These are phyloP conservation scores for Climacium dendroides DNA, from an alignment of 225 moss, liverwort and hornwort genomes.

Conservation along the genomic window DNA sequence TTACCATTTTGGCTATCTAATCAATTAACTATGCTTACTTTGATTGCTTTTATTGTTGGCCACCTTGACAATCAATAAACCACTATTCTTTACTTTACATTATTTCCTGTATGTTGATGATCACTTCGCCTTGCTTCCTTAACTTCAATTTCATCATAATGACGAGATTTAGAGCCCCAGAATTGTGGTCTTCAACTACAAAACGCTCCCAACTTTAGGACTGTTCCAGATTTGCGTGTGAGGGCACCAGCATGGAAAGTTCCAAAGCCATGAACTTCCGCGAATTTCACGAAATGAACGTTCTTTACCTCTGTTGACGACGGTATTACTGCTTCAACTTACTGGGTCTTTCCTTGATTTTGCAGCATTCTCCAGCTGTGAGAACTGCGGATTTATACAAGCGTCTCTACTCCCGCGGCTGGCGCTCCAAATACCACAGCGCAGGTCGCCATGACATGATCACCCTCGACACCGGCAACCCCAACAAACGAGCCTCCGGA, in stretches of 20 bases:
- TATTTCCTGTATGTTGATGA: background rate
- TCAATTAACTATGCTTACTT: background rate
- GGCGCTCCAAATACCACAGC: conserved; percentile 83
- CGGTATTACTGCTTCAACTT: too few species aligned
- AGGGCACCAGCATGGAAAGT: background rate
- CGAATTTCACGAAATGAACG: background rate
- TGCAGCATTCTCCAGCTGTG: conserved; percentile 70
- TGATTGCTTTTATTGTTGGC: background rate
- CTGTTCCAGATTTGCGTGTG: background rate
- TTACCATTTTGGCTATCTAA: background rate
- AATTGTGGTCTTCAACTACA: background rate
- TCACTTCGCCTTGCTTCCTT: background rate
- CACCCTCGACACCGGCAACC: conserved; percentile 24
- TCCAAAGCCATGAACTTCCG: background rate
- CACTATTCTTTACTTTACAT: background rate
- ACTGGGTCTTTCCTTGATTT: background rate
- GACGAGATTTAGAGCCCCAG: background rate
- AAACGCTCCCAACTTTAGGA: background rate
- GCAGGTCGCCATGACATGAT: conserved; percentile 43
- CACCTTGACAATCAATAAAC: background rate
- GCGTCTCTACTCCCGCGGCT: conserved; percentile 78
- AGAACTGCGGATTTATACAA: conserved; percentile 84
- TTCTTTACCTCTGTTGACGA: background rate
- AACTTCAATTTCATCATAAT: background rate
- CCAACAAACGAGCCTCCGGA: background rate